These are phyloP conservation scores for Annona cherimola DNA, from an alignment of 164 flowering plant genomes.

Conservation along the genomic window DNA sequence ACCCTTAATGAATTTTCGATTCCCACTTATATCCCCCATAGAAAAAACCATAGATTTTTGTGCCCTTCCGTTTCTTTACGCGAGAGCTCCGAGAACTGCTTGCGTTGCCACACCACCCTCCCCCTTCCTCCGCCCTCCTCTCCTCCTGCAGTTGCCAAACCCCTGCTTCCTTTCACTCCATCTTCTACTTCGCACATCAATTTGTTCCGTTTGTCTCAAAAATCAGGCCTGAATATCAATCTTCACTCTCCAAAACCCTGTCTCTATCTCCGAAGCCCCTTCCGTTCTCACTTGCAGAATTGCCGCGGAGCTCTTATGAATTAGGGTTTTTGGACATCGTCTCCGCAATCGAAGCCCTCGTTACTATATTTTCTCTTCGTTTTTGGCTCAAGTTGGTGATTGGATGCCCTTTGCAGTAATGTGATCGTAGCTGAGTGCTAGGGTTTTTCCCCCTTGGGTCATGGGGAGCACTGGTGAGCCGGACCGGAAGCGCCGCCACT, in stretches of 20 bases:
- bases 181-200: background rate
- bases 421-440: conserved; percentile 13
- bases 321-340: background rate
- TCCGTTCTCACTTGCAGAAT: background rate
- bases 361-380: background rate
- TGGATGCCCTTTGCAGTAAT: conserved; percentile 10
- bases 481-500: conserved; percentile 80
- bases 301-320: background rate
- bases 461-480: conserved; percentile 95
- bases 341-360: background rate
- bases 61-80: background rate
- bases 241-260: background rate
- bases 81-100: background rate
- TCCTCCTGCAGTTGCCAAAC: no score
- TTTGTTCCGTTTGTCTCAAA: background rate
- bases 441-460: conserved; percentile 14
- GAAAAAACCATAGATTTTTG: background rate
- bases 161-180: background rate
- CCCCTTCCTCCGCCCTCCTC: background rate
- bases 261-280: background rate
- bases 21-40: background rate
- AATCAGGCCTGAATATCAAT: background rate
- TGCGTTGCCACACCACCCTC: background rate
- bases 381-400: background rate
- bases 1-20: background rate